Evolutionary conservation across 768 basidiomycete genomes (phyloP).

Genomic region (Podaxis pistillaris): DNA sequence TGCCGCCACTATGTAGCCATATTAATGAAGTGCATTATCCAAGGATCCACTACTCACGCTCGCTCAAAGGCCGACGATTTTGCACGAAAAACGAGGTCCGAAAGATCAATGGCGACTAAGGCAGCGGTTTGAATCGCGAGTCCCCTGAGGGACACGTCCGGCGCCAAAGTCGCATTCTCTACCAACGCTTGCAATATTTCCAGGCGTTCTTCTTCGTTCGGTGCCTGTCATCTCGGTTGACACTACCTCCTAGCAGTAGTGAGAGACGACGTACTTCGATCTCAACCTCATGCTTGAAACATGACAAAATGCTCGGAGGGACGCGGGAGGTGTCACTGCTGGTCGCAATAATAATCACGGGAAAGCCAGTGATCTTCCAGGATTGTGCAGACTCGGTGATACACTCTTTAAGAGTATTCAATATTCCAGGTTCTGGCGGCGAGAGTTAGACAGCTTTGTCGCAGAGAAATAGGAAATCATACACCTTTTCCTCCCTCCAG

Average conservation of each 20-base stretch:
- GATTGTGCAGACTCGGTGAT: conserved; percentile 52
- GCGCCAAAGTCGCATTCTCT: conserved; percentile 42
- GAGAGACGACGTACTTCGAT: conserved; percentile 54
- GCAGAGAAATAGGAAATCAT: background rate
- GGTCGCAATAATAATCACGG: conserved; percentile 75
- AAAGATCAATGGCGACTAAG: conserved; percentile 79
- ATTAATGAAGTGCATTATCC: conserved; percentile 5
- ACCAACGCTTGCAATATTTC: conserved; percentile 54
- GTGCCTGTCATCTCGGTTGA: conserved; percentile 51
- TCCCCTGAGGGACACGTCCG: conserved; percentile 73
- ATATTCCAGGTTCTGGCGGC: conserved; percentile 54
- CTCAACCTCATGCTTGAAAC: conserved; percentile 83
- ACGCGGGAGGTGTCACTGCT: conserved; percentile 65
- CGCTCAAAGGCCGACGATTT: conserved; percentile 54
- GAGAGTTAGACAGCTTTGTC: background rate
- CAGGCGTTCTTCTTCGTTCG: conserved; percentile 71
- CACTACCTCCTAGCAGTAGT: background rate
- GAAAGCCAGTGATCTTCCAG: conserved; percentile 63
- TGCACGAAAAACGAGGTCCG: conserved; percentile 63
- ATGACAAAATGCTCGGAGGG: conserved; percentile 57
- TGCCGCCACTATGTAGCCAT: conserved; percentile 20
- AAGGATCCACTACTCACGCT: conserved; percentile 33
- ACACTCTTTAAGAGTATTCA: conserved; percentile 60
- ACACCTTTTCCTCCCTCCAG: conserved; percentile 65
- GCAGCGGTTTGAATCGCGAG: conserved; percentile 91